Conservation (phyloP, 805 yeast genomes). For the Ascoidea rubescens region DNA sequence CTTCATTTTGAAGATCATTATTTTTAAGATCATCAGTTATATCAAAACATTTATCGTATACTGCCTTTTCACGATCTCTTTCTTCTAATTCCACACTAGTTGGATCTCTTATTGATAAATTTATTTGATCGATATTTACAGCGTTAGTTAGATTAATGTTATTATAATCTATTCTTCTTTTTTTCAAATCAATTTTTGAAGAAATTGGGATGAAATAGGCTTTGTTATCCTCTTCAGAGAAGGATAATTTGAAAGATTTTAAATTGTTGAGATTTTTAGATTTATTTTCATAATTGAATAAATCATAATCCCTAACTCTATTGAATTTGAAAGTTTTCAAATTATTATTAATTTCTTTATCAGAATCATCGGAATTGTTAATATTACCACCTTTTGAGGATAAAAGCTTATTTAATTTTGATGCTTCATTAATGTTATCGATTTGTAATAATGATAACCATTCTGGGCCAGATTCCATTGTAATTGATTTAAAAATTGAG, state of each 20-base stretch:
- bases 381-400: conserved; percentile 37
- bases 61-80: conserved; percentile 56
- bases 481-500: conserved; percentile 61
- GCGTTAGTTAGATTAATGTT: conserved; percentile 22
- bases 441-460: conserved; percentile 65
- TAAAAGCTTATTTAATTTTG: conserved; percentile 24
- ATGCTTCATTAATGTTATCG: conserved; percentile 25
- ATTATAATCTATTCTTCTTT: conserved; percentile 62
- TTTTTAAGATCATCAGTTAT: background rate
- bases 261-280: conserved; percentile 14
- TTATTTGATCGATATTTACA: conserved; percentile 45
- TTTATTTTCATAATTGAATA: conserved; percentile 32
- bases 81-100: conserved; percentile 51
- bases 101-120: conserved; percentile 55
- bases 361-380: conserved; percentile 16
- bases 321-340: conserved; percentile 36
- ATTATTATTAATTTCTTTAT: conserved; percentile 5
- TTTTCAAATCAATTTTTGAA: conserved; percentile 69
- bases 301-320: conserved; percentile 70
- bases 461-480: conserved; percentile 52
- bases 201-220: conserved; percentile 70
- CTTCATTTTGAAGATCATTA: background rate
- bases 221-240: conserved; percentile 41
- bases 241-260: conserved; percentile 36
- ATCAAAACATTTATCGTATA: conserved; percentile 49